Evolutionary conservation across 176 grass and related monocot species (phyloP).

Genomic region (Oropetium thomaeum): DNA sequence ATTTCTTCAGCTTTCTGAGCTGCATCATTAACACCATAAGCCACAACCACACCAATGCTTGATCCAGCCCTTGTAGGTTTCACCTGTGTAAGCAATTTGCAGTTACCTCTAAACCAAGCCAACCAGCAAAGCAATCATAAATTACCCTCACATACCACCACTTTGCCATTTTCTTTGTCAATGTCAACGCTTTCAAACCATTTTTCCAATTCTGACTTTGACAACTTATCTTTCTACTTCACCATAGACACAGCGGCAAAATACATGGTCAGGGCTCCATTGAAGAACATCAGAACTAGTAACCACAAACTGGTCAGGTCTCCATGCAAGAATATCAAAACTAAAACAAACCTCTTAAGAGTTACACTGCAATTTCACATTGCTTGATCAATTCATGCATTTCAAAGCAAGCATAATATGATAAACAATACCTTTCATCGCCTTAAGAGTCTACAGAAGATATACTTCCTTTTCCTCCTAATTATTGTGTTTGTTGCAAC

Average conservation of each 20-base stretch:
- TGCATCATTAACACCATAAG: conserved; percentile 76
- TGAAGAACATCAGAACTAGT: conserved; percentile 18
- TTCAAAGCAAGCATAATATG: not conserved
- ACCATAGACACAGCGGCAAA: conserved; percentile 12
- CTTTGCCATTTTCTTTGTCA: conserved; percentile 77
- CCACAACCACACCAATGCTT: conserved; percentile 80
- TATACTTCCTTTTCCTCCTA: not conserved
- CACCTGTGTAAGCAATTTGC: conserved; percentile 43
- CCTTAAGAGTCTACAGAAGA: not conserved
- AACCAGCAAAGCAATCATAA: conserved; percentile 8
- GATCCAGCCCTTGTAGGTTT: conserved; percentile 91
- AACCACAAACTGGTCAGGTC: conserved; percentile 6
- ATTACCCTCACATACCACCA: conserved; percentile 51
- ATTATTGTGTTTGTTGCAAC: not conserved
- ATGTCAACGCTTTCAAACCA: conserved; percentile 63
- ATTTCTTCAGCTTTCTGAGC: conserved; percentile 67
- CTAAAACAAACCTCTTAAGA: conserved; percentile 9
- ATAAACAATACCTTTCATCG: not conserved
- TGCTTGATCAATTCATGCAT: not conserved
- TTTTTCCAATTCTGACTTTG: conserved; percentile 41
- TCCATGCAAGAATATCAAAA: conserved; percentile 19
- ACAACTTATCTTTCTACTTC: conserved; percentile 54
- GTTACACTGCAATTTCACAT: not conserved
- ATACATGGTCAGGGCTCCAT: not conserved
- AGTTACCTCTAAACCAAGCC: conserved; percentile 23